Evolutionary conservation across 352 stramenopile genomes (phyloP).

Genomic region (Phytopythium sindhum): DNA sequence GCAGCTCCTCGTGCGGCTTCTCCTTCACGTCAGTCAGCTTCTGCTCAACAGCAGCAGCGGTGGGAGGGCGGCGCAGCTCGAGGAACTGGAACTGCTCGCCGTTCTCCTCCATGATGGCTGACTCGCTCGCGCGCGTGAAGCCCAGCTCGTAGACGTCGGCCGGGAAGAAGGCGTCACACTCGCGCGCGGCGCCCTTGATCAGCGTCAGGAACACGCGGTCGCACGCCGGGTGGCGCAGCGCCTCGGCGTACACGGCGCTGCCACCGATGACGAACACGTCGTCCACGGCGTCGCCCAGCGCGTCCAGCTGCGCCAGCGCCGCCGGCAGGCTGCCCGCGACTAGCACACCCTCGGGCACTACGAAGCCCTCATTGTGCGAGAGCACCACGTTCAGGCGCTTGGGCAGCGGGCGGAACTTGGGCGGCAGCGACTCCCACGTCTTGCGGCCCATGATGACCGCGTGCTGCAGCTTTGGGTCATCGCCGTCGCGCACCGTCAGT

Average conservation of each 20-base stretch:
- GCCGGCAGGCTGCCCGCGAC: slow-evolving; percentile 88
- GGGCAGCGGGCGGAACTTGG: slow-evolving; percentile 93
- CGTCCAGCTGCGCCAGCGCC: slow-evolving; percentile 84
- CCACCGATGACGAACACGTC: slow-evolving; percentile 98
- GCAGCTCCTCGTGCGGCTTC: slow-evolving; percentile 53
- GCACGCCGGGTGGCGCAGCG: slow-evolving; percentile 82
- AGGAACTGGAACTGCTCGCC: slow-evolving; percentile 76
- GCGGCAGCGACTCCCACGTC: slow-evolving; percentile 98
- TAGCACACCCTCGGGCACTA: slow-evolving; percentile 77
- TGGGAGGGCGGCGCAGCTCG: slow-evolving; percentile 42
- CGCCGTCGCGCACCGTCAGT: slow-evolving; percentile 70
- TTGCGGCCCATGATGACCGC: slow-evolving; percentile 99
- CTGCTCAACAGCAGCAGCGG: slow-evolving; percentile 6
- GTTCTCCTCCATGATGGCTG: slow-evolving; percentile 71
- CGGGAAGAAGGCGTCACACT: slow-evolving; percentile 94
- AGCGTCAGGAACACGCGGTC: slow-evolving; percentile 89
- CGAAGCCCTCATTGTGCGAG: slow-evolving; percentile 67
- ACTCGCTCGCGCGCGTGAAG: slow-evolving; percentile 41
- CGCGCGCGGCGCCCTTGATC: slow-evolving; percentile 70
- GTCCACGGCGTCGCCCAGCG: slow-evolving; percentile 72
- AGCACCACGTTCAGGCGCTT: slow-evolving; percentile 97
- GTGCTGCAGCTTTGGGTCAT: slow-evolving; percentile 52
- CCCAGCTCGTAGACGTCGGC: slow-evolving; percentile 57
- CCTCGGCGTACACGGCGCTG: slow-evolving; percentile 92
- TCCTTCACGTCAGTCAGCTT: background rate